phyloP scores from a whole-genome alignment of 345 rosid species.

The Salix brachista region DNA sequence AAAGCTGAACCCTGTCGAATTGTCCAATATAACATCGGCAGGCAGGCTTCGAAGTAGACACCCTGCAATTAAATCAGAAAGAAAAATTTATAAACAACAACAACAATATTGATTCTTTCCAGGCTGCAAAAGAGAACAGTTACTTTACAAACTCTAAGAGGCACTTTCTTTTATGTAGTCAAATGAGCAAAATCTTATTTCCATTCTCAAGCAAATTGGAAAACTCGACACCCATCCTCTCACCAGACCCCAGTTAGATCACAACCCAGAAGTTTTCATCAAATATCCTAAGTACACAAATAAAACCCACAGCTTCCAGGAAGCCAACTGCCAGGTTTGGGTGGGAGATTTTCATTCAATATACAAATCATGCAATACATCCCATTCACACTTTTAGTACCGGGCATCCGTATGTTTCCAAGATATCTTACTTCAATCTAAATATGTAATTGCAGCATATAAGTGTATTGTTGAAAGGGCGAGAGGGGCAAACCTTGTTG shows the following conservation, averaged over 20 bases:
- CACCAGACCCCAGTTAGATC: neutral
- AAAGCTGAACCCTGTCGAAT: slow-evolving; percentile 79
- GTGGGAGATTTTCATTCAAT: neutral
- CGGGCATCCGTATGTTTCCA: neutral
- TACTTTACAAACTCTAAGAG: slow-evolving; percentile 1
- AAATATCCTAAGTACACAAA: neutral
- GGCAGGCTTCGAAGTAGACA: slow-evolving; percentile 90
- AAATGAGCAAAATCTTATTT: neutral
- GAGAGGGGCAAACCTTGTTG: slow-evolving; percentile 60
- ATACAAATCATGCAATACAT: neutral
- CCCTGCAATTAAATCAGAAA: slow-evolving; percentile 38
- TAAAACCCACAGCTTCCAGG: neutral
- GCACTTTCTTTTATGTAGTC: neutral
- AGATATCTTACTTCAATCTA: neutral
- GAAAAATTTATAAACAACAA: slow-evolving; percentile 11
- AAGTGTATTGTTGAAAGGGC: neutral
- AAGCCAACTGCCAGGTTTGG: neutral
- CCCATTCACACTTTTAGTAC: neutral
- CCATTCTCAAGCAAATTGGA: neutral
- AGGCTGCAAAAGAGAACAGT: neutral
- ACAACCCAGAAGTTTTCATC: neutral
- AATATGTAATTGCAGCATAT: neutral
- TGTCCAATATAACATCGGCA: slow-evolving; percentile 74
- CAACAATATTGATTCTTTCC: neutral
- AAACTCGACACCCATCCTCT: neutral